Base-by-base conservation (phyloP, 306 rosid genomes). In the Acmispon strigosus region DNA sequence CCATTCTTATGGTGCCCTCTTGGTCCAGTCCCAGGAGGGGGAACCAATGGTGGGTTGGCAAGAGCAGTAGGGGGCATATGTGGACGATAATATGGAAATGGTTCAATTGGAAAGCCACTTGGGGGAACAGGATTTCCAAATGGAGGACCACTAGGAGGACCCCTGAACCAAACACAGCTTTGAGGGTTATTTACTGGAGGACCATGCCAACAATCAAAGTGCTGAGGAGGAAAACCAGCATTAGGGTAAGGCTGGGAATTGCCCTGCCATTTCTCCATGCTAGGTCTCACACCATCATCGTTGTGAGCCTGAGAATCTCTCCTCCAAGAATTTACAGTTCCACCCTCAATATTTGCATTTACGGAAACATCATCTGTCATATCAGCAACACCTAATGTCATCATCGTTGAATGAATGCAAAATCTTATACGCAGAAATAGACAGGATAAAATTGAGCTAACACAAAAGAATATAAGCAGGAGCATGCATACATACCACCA, bases 111-210 rank as follows among this genome's bases (percentile, higher is more conserved):
- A 70, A 85, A 90, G 78, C 86, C 92, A 84, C 89, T 83, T 24
- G 92, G 94, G 76, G 82, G 42, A 74, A 87, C 87, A 42, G 94
- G 97, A 58, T 81, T 66, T 72, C 96, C 88, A 76, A 81, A 94
- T 10, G 97, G 94, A 53, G 92, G 85, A 59, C 88, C 96, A 75
- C 90, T 85, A 12, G 87, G 91, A 57, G 95, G 99, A 70, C 97
- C 96, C 79, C 98, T 80, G 71, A 84, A 94, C 96, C 96, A 94
- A 69, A 85, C 87, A 65, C 96, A 89, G 41, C 88, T 88, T 80
- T 89, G 99, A 53, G 96, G 96, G 69, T 77, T 86, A 75, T 83
- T 88, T 39, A 85, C 83, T 18, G 92, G 89, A 70, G 85, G 77
- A 69, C 90, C 94, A 75, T 74, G 89, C 99, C 99, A 90, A 60